These are phyloP conservation scores for Solanum phureja DNA, from an alignment of 257 asterid species.

Conservation along the genomic window DNA sequence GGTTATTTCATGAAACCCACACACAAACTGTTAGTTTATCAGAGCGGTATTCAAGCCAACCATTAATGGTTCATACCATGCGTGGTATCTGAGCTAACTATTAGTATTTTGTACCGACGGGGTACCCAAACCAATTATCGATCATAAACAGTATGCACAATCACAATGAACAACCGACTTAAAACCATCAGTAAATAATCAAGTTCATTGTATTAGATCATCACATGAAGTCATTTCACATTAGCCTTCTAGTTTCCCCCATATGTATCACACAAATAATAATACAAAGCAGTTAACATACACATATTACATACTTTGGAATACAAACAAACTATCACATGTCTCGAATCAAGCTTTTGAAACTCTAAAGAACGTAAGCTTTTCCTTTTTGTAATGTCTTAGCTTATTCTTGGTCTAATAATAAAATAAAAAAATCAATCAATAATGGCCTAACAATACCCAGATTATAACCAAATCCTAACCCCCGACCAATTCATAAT, in stretches of 20 bases:
- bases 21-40: not conserved
- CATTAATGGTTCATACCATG: not conserved
- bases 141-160: not conserved
- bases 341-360: not conserved
- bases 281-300: not conserved
- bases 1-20: not conserved
- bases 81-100: not conserved
- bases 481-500: not conserved
- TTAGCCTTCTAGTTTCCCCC: not conserved
- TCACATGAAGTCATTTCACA: not conserved
- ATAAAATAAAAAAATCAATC: not conserved
- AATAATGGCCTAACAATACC: not conserved
- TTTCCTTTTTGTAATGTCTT: not conserved
- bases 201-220: not conserved
- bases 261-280: not conserved
- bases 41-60: not conserved
- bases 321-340: not conserved
- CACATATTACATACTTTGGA: not conserved
- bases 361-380: not conserved
- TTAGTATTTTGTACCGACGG: not conserved
- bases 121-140: not conserved
- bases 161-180: not conserved
- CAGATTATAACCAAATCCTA: not conserved
- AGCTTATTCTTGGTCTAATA: too few species aligned
- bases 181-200: not conserved